Percentiles rank a stretch among this genome's conserved stretches.
Evolutionary conservation across 805 yeast species (phyloP).

Genomic region (Ogataea nakhonphanomensis): DNA sequence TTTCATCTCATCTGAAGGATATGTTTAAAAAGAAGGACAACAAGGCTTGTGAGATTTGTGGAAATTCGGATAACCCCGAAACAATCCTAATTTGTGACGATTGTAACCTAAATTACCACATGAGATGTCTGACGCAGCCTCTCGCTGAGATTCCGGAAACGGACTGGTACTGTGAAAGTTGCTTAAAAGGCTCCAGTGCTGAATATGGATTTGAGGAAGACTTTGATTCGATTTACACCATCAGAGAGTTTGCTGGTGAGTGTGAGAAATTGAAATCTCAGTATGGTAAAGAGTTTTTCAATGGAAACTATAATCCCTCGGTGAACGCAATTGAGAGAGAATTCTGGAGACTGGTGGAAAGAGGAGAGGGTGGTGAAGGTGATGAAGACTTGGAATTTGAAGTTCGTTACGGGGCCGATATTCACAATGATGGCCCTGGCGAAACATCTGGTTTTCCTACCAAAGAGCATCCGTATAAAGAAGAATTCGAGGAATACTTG

Average conservation of each 20-base stretch:
- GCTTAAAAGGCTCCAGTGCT: slow-evolving; percentile 77
- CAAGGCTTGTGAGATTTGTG: slow-evolving; percentile 50
- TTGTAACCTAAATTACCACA: slow-evolving; percentile 69
- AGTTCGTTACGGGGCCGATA: slow-evolving; percentile 83
- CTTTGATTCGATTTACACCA: slow-evolving; percentile 43
- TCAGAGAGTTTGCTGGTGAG: slow-evolving; percentile 53
- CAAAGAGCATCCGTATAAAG: slow-evolving; percentile 22
- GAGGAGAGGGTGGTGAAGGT: slow-evolving; percentile 17
- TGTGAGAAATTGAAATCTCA: slow-evolving; percentile 48
- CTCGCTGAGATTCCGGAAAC: slow-evolving; percentile 49
- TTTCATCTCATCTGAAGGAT: slow-evolving; percentile 4
- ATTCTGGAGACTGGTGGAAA: slow-evolving; percentile 55
- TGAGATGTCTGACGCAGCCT: slow-evolving; percentile 61
- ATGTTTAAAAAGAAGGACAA: slow-evolving; percentile 16
- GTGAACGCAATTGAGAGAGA: slow-evolving; percentile 52
- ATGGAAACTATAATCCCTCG: slow-evolving; percentile 31
- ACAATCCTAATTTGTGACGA: slow-evolving; percentile 64
- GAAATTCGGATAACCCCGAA: slow-evolving; percentile 40
- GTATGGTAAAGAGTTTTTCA: slow-evolving; percentile 37
- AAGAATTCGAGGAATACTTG: slow-evolving; percentile 34
- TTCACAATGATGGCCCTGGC: slow-evolving; percentile 62
- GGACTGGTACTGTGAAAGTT: slow-evolving; percentile 78
- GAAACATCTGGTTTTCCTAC: slow-evolving; percentile 77
- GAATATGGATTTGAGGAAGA: slow-evolving; percentile 83
- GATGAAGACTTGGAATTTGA: slow-evolving; percentile 43